Evolutionary conservation across 257 asterid species (phyloP).

Genomic region (Solanum bulbocastanum): DNA sequence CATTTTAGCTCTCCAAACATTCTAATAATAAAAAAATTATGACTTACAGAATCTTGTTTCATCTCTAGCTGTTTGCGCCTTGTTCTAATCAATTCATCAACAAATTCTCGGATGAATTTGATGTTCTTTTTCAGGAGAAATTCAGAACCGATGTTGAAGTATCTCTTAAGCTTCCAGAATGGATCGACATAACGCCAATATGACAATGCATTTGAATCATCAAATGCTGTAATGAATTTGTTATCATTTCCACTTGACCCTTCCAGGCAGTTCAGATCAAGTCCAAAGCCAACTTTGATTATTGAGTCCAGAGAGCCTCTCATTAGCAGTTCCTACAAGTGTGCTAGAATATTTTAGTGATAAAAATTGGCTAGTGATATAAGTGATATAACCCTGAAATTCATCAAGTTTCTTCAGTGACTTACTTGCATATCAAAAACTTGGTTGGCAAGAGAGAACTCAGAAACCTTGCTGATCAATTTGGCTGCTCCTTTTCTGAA

Average conservation of each 20-base stretch:
- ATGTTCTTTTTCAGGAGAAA: constrained; percentile 43
- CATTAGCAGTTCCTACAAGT: constrained; percentile 53
- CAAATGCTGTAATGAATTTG: constrained; percentile 49
- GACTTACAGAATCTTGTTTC: constrained; percentile 26
- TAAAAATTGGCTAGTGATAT: not conserved
- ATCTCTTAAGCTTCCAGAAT: constrained; percentile 47
- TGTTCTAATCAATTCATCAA: constrained; percentile 37
- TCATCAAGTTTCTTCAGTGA: not conserved
- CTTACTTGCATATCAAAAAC: constrained; percentile 53
- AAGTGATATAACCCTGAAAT: not conserved
- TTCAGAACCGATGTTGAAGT: constrained; percentile 43
- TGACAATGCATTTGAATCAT: constrained; percentile 49
- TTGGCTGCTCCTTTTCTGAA: constrained; percentile 45
- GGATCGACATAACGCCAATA: constrained; percentile 62
- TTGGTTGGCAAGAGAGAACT: constrained; percentile 16
- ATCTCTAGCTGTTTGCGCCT: constrained; percentile 33
- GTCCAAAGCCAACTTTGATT: constrained; percentile 72
- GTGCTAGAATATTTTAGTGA: not conserved
- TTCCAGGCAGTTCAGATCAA: constrained; percentile 43
- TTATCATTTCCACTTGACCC: constrained; percentile 40
- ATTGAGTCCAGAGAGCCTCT: constrained; percentile 59
- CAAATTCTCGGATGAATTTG: constrained; percentile 33
- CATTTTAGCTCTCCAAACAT: not conserved
- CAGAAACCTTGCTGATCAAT: constrained; percentile 23
- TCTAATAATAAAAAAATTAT: not conserved